These are phyloP conservation scores for Plasmodium billcollinsi DNA, from an alignment of 169 alveolate species.

Conservation along the genomic window DNA sequence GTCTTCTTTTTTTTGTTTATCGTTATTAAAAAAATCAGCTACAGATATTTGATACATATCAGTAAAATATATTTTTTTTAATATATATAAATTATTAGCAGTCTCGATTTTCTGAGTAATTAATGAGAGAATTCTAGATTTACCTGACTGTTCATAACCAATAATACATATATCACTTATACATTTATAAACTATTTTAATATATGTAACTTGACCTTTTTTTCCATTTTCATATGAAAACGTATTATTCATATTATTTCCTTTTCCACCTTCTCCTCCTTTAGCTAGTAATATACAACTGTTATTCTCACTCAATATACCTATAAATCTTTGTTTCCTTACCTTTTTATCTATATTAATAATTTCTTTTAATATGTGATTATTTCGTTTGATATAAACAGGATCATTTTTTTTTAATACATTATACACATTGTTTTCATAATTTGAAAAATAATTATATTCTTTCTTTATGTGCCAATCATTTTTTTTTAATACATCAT, in stretches of 20 bases:
- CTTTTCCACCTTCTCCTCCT: conserved; percentile 73
- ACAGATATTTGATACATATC: conserved; percentile 71
- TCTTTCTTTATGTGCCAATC: neutral
- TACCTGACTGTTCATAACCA: conserved; percentile 39
- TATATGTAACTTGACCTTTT: conserved; percentile 25
- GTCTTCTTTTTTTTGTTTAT: neutral
- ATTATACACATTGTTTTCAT: conserved; percentile 58
- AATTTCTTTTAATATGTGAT: conserved; percentile 51
- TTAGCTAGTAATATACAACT: conserved; percentile 49
- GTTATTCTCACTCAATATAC: conserved; percentile 37
- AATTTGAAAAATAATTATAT: conserved; percentile 14
- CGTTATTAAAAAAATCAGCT: conserved; percentile 41
- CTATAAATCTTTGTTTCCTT: conserved; percentile 36
- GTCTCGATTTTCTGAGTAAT: conserved; percentile 68
- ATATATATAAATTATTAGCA: conserved; percentile 59
- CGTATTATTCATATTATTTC: conserved; percentile 70
- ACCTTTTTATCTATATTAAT: conserved; percentile 25
- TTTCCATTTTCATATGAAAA: conserved; percentile 52
- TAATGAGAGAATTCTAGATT: conserved; percentile 50
- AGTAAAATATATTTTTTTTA: conserved; percentile 47
- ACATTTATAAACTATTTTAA: conserved; percentile 48
- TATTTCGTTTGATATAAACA: conserved; percentile 51
- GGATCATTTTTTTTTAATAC: conserved; percentile 60
- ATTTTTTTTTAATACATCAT: neutral
- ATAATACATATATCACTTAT: conserved; percentile 71